Base-by-base conservation (phyloP, 2,329 filamentous ascomycete species). In the Trichoderma lentiforme region DNA sequence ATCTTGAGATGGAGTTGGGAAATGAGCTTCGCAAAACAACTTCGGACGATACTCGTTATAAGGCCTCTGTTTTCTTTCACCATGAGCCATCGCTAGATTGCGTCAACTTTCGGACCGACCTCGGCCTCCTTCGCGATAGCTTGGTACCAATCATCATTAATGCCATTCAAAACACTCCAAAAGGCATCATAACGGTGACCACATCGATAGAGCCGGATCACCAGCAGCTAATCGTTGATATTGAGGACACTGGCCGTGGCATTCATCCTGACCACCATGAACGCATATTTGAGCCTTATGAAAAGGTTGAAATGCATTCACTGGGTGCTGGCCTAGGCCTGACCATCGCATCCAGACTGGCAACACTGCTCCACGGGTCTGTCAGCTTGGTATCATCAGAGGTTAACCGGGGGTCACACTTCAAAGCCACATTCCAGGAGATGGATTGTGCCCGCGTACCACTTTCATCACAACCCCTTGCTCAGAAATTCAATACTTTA, bases 271-370 rank as follows among this genome's bases (percentile, higher is more conserved):
- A 64, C 7, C 15, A 64, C 26, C 62, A 64, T 15, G 18, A 64
- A 64, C 39, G 62, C n/a, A 64, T 64, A 51, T 64, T 64, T 11
- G 62, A 64, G 62, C 62, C 62, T 64, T 64, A 64, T 64, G 62
- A 64, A 18, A 64, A 64, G 18, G 39, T 64, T 6, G 62, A 43
- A 64, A 64, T 64, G 39, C 62, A 64, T 30, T 51, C 62, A 3
- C 4, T 26, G 39, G 62, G 62, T 47, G 43, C 43, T 7, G 43
- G 43, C 1, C 18, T 47, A 3, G 43, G 43, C 43, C 8, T 47
- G 18, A 47, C 43, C 43, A n/a, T 47, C 4, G 43, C 43, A 47
- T 47, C 43, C 18, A 47, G 43, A 18, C 5, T 47, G 43, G 43
- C 43, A 21, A 21, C 43, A 47, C 43, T 47, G 43, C 43, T 47